phyloP scores from a whole-genome alignment of 768 basidiomycete species.

The Lanmaoa pseudosensibilis region DNA sequence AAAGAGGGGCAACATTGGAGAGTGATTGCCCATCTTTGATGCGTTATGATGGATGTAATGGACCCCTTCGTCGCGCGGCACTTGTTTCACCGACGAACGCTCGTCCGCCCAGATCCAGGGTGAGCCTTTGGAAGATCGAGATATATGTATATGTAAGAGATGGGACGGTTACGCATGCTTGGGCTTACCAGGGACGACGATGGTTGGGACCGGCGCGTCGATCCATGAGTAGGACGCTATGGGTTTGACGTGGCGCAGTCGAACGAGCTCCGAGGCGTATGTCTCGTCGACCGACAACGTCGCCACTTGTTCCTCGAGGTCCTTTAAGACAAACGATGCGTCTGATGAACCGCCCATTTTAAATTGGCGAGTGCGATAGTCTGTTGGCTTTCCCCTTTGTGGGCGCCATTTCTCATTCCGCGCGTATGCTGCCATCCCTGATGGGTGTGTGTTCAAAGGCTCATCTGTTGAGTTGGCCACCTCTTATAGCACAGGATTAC shows the following conservation, averaged over 20 bases:
- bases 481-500: not conserved
- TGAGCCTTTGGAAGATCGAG: constrained; percentile 42
- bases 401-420: constrained; percentile 10
- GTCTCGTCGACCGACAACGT: constrained; percentile 16
- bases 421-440: constrained; percentile 20
- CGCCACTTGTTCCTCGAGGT: constrained; percentile 19
- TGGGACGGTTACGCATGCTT: not conserved
- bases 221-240: constrained; percentile 59
- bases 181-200: constrained; percentile 51
- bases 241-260: constrained; percentile 41
- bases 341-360: not conserved
- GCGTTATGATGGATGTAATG: constrained; percentile 60
- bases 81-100: constrained; percentile 49
- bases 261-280: constrained; percentile 24
- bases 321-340: constrained; percentile 22
- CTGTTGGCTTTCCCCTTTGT: constrained; percentile 14
- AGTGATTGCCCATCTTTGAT: constrained; percentile 39
- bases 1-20: constrained; percentile 55
- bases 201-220: constrained; percentile 43
- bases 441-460: not conserved
- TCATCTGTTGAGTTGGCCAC: not conserved
- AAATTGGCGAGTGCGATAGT: not conserved
- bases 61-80: constrained; percentile 53
- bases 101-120: constrained; percentile 57
- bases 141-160: not conserved